phyloP scores from a whole-genome alignment of 75 land plant species.

The Pseudotsuga menziesii region DNA sequence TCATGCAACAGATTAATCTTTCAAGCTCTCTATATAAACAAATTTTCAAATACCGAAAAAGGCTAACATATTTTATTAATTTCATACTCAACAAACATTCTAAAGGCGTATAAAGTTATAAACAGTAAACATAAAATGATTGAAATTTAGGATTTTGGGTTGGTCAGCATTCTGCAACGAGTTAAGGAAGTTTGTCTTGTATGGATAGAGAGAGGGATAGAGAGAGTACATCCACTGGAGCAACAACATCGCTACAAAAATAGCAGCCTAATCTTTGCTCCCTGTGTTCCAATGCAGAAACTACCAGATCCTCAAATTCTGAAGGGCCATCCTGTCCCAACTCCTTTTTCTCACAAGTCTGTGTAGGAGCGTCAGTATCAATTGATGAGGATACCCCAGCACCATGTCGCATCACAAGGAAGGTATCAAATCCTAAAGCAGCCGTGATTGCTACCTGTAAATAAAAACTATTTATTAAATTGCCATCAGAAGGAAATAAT shows the following conservation, averaged over 20 bases:
- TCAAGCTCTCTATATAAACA: slow-evolving; percentile 1
- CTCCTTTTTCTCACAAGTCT: slow-evolving; percentile 10
- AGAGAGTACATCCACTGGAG: slow-evolving; percentile 84
- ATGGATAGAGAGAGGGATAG: too few species aligned
- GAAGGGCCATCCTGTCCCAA: slow-evolving; percentile 9
- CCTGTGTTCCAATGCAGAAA: slow-evolving; percentile 15
- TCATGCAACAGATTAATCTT: background rate
- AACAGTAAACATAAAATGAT: background rate
- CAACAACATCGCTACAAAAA: slow-evolving; percentile 98
- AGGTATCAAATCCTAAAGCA: slow-evolving; percentile 97
- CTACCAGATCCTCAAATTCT: slow-evolving; percentile 9
- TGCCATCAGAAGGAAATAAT: background rate
- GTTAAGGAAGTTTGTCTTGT: too few species aligned
- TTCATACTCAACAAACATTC: background rate
- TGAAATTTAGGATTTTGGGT: background rate
- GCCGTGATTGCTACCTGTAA: slow-evolving; percentile 90
- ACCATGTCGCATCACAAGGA: slow-evolving; percentile 99
- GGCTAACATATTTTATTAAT: slow-evolving; percentile 1
- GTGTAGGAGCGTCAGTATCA: background rate
- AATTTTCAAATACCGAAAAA: background rate
- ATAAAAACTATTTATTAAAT: background rate
- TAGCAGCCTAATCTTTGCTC: slow-evolving; percentile 82
- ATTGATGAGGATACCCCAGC: slow-evolving; percentile 39
- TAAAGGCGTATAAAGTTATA: background rate
- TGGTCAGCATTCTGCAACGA: too few species aligned